Evolutionary conservation across 2,329 filamentous ascomycete genomes (phyloP), one percentile per base, ranked within the genome.

Genomic region (Trichophyton simii): DNA sequence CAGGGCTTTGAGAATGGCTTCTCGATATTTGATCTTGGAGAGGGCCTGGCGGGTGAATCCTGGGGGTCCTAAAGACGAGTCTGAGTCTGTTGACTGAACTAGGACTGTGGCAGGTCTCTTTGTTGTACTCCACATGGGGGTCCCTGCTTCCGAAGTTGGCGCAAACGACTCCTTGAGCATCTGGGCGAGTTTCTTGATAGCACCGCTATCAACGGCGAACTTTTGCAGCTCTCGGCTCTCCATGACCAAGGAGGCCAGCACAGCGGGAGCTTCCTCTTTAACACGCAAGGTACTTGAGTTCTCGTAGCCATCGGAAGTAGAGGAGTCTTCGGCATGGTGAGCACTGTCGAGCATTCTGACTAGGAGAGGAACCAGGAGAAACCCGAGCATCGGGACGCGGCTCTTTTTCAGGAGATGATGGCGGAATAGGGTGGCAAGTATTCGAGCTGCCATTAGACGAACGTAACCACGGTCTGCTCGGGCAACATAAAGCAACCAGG

Each of bases 191-290:
- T 80, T 80, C 60, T 82, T 82, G 60, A 88, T 80, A 9, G 83
- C 82, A 60, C 78, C 79, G 54, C 83, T 83, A 63, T 96, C 89
- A 50, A 86, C 87, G 0, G 91, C 90, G 42, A 89, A 86, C 67
- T 86, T 88, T 73, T 97, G 92, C 60, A 97, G 79, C 62, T 83
- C 81, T 63, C 87, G 84, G 70, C 86, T 90, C 68, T 94, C 89
- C 28, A 85, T 84, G 18, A 96, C 84, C 44, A 97, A 79, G 54
- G 86, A 84, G 15, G 90, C 89, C 60, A 97, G 78, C 9, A 95
- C 82, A 0, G 83, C 81, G 6, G 91, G 89, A 1, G 88, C 85
- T 64, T 83, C 83, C 71, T 92, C 88, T 61, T 85, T 79, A 11
- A 90, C 78, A 7, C 76, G 72, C 67, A 82, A 79, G 22, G 77